These are phyloP conservation scores for Polyrhizophydium stewartii DNA, from an alignment of 371 early-diverging fungal species.

Conservation along the genomic window DNA sequence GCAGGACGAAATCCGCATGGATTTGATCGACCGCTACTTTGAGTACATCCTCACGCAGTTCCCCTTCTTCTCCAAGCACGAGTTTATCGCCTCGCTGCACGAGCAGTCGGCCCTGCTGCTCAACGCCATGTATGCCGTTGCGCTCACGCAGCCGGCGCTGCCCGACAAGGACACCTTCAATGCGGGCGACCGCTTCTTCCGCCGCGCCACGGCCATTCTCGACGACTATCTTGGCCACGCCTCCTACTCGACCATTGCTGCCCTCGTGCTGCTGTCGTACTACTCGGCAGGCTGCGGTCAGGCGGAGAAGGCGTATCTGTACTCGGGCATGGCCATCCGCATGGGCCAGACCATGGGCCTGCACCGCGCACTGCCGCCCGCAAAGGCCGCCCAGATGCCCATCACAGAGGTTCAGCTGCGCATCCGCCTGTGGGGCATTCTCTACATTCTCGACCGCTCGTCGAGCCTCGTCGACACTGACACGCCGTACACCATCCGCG, in stretches of 20 bases:
- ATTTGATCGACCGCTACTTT: not conserved
- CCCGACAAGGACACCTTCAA: not conserved
- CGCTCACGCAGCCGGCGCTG: not conserved
- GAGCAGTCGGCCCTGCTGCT: not conserved
- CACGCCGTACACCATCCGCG: not conserved
- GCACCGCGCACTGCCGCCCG: not conserved
- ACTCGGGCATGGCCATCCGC: slow-evolving; percentile 1
- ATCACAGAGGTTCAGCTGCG: not conserved
- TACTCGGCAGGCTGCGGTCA: not conserved
- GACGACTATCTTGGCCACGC: not conserved
- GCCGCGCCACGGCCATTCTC: not conserved
- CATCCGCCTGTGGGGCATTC: not conserved
- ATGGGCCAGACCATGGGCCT: slow-evolving; percentile 3
- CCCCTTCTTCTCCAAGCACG: not conserved
- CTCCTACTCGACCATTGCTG: not conserved
- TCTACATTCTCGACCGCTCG: not conserved
- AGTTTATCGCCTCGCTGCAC: not conserved
- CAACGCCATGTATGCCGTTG: slow-evolving; percentile 4
- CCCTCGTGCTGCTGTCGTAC: slow-evolving; percentile 1
- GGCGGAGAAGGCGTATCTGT: not conserved
- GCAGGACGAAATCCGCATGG: not conserved
- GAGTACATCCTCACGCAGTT: not conserved
- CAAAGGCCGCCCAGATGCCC: not conserved
- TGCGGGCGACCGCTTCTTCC: not conserved
- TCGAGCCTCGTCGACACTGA: not conserved